A percentile compares a stretch with the other conserved stretches of the same genome.
Evolutionary conservation across 2,329 filamentous ascomycete genomes (phyloP).

Genomic region (Venturia aucupariae): DNA sequence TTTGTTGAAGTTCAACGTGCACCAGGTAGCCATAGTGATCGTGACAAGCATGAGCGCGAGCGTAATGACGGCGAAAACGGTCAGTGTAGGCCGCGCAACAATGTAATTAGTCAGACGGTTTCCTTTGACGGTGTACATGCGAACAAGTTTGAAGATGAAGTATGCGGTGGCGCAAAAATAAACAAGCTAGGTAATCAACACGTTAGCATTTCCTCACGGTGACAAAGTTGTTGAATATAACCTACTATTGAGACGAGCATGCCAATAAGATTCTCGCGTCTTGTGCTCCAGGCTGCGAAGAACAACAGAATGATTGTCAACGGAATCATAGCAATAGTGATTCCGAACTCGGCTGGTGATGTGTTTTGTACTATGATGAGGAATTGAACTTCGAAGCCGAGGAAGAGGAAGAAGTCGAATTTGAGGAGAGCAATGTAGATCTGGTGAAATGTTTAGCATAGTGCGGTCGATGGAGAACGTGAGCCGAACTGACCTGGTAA

Average conservation of each 20-base stretch:
- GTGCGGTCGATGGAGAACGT: constrained; percentile 10
- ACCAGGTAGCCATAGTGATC: constrained; percentile 77
- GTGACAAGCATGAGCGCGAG: constrained; percentile 82
- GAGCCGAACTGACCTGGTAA: constrained; percentile 63
- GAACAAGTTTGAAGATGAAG: constrained; percentile 95
- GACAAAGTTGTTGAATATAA: constrained; percentile 16
- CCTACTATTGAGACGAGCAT: constrained; percentile 65
- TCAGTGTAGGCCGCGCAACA: constrained; percentile 75
- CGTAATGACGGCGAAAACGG: constrained; percentile 88
- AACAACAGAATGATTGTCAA: constrained; percentile 84
- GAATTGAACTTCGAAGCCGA: constrained; percentile 97
- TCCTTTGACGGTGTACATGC: constrained; percentile 67
- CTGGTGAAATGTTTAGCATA: constrained; percentile 39
- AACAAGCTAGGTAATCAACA: constrained; percentile 43
- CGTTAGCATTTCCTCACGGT: constrained; percentile 9
- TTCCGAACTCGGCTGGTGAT: constrained; percentile 64
- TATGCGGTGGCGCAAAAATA: constrained; percentile 87
- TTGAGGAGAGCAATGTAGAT: constrained; percentile 97
- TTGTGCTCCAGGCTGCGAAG: constrained; percentile 74
- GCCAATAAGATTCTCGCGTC: constrained; percentile 69
- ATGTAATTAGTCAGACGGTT: constrained; percentile 49
- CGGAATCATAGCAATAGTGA: constrained; percentile 84
- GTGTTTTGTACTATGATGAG: constrained; percentile 72
- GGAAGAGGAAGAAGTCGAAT: constrained; percentile 99
- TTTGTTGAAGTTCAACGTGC: constrained; percentile 81